Base-by-base conservation (phyloP, 1,284 basidiomycete species). In the Moesziomyces antarcticus region DNA sequence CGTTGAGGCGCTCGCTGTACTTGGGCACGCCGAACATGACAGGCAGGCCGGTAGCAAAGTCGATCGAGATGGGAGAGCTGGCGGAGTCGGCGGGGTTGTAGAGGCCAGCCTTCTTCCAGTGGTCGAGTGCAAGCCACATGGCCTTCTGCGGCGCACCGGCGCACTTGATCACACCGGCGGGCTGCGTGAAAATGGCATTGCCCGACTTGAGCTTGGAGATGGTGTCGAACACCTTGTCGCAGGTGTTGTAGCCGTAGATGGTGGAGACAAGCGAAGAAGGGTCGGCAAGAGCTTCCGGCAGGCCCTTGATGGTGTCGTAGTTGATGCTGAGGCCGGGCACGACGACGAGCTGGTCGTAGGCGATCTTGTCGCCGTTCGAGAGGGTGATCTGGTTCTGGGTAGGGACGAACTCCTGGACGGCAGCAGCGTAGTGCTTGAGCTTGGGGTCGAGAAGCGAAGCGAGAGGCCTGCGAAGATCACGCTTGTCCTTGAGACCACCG, bases 141-240 rank as follows among this genome's bases (percentile, higher is more conserved):
- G 82, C 79, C 69, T 85, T 85, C 61, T 85, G 87, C 69, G 85
- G 85, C 24, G 86, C 94, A 85, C 96, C 96, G 56, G 94, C 92
- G 84, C 95, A 98, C 86, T 98, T 98, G 85, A 98, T 89, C 24
- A 93, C 87, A 22, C 95, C 94, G n/a, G 91, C 90, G 30, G 95
- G 96, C 84, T 98, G 96, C 0, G 96, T 98, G 86, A 99, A 98
- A 79, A 99, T 89, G 2, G 95, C 94, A 56, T 91, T 89, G 20
- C 93, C 94, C 5, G 87, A 86, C 52, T 91, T 88, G 70, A 95
- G 88, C 10, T 88, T 93, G 0, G 91, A 46, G 45, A 82, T 76
- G 43, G 68, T 70, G 56, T 67, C 61, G 42, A 74, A 81, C 7
- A 82, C 73, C 58, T 80, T 73, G 60, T 74, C 71, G 51, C 75